Percentiles rank a stretch among this genome's conserved stretches.
phyloP scores from a whole-genome alignment of 2,329 filamentous ascomycete species.

The Bipolaris gigantea region DNA sequence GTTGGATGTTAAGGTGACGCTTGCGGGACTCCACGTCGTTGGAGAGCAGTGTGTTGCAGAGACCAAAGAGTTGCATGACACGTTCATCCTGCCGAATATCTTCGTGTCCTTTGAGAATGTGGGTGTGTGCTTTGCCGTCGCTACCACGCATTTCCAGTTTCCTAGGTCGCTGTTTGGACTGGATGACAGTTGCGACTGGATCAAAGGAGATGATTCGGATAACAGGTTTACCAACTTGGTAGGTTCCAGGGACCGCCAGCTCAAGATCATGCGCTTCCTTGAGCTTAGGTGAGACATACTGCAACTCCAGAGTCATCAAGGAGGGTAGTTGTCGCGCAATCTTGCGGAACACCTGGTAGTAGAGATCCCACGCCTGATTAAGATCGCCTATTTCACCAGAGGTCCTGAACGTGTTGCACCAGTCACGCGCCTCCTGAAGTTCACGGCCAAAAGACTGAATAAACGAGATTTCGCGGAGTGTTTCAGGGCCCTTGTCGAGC shows the following conservation, averaged over 20 bases:
- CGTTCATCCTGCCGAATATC: conserved; percentile 98
- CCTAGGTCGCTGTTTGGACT: conserved; percentile 92
- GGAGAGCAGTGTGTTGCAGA: conserved; percentile 92
- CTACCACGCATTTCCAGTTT: conserved; percentile 87
- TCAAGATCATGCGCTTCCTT: conserved; percentile 84
- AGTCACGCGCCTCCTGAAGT: conserved; percentile 90
- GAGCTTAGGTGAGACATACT: conserved; percentile 94
- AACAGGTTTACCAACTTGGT: conserved; percentile 76
- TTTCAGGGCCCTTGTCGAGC: conserved; percentile 88
- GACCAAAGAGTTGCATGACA: conserved; percentile 98
- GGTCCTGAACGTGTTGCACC: conserved; percentile 88
- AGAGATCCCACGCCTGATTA: conserved; percentile 98
- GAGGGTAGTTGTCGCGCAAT: conserved; percentile 93
- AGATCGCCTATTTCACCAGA: conserved; percentile 92
- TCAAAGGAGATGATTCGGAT: conserved; percentile 90
- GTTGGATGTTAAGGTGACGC: conserved; percentile 92
- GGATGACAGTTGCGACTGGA: conserved; percentile 85
- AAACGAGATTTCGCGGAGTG: conserved; percentile 93
- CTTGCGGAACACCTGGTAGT: conserved; percentile 97
- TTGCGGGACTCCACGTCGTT: conserved; percentile 97
- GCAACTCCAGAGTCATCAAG: conserved; percentile 86
- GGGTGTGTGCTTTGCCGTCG: conserved; percentile 84
- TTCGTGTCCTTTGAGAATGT: conserved; percentile 96
- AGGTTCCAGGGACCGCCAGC: conserved; percentile 93
- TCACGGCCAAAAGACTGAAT: conserved; percentile 96